These are phyloP conservation scores for Solanum rostratum DNA, from an alignment of 257 asterid species.

Conservation along the genomic window DNA sequence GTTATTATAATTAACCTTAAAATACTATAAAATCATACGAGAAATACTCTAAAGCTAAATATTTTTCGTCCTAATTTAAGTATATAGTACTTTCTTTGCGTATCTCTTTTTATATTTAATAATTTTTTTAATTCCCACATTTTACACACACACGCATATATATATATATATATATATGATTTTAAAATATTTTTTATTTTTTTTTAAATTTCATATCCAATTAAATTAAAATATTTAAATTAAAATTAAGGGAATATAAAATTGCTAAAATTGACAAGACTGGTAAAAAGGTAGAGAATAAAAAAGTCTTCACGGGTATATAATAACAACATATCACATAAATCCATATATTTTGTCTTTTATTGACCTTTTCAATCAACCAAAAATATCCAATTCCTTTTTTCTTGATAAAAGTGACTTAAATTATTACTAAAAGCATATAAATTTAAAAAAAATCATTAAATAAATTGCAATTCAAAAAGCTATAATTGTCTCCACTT, in stretches of 20 bases:
- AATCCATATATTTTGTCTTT: not conserved
- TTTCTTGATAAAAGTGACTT: not conserved
- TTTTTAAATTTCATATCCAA: not conserved
- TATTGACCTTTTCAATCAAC: not conserved
- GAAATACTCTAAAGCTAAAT: no score
- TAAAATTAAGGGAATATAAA: accelerated
- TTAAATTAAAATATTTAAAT: not conserved
- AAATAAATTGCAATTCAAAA: not conserved
- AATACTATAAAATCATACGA: no score
- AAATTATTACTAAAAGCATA: not conserved
- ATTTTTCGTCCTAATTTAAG: no score
- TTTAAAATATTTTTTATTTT: accelerated
- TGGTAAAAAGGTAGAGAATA: not conserved
- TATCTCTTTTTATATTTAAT: no score
- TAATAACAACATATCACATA: not conserved
- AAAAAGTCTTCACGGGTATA: not conserved
- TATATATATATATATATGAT: not conserved
- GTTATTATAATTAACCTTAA: no score
- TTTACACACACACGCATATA: no score
- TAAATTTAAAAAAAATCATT: not conserved
- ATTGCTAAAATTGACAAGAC: not conserved
- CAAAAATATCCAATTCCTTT: not conserved
- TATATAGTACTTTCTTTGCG: no score
- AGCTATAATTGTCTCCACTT: not conserved
- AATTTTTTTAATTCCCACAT: no score